Base-by-base conservation (phyloP, 208 protist genomes). In the Leishmania lainsoni region DNA sequence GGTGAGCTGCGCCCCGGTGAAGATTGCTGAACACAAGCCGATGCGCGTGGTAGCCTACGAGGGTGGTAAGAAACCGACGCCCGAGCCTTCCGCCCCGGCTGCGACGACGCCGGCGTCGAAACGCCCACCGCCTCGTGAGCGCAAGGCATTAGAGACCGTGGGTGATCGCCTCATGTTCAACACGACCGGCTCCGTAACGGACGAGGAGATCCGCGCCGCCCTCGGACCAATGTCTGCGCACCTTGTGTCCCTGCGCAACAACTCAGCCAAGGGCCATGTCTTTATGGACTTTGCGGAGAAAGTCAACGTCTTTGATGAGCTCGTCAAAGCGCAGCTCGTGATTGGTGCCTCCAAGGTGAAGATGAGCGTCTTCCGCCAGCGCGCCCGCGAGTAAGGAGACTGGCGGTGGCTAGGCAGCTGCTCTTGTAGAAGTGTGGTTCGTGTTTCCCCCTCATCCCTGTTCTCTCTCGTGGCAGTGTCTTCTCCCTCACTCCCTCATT, bases 101-200 rank as follows among this genome's bases (percentile, higher is more conserved):
- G 81, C 85, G 73, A 83, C 61, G 26, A 26, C 72, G 2, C 56
- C 56, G 32, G 75, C 80, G 54, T 58, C 79, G 81, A 85, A 82
- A 63, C 80, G 78, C 35, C 75, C 76, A 5, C 78, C 84, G 71
- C 89, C 66, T 59, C 88, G 75, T 65, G 88, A 92, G 80, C 78
- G 85, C 78, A 75, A 90, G 83, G 77, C 59, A 16, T 82, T 65
- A 42, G 88, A 85, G 65, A 65, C 91, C 48, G 83, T 93, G 56
- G 94, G 92, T 59, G 92, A 96, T 79, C 92, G 92, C 73, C 86
- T 96, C 72, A 95, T 97, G 91, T 96, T 97, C 90, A 96, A 90
- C 81, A 94, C 90, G 75, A 87, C 88, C 49, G 80, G 85, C 65
- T 26, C 74, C 42, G 91, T 95, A 45, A 94, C 87, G n/a, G 94